Conservation (phyloP, 106 monocot genomes). For the Xerophyta viscosa region DNA sequence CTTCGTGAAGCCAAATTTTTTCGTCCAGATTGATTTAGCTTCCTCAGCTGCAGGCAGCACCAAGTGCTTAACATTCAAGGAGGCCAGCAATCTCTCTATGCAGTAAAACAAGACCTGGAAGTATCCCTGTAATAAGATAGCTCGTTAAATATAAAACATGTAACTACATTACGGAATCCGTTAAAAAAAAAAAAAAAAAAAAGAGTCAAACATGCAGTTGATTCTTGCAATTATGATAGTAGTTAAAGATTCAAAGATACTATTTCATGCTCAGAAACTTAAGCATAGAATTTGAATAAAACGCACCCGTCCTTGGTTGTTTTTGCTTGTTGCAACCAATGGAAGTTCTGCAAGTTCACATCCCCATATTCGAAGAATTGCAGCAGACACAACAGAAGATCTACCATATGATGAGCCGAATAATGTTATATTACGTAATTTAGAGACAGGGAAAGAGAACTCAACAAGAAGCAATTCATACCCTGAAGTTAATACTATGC, state of each 20-base stretch:
- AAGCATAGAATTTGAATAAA: constrained; percentile 3
- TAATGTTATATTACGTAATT: too few species aligned
- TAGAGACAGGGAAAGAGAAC: not conserved
- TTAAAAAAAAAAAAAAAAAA: not conserved
- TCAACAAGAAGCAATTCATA: constrained; percentile 4
- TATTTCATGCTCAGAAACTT: too few species aligned
- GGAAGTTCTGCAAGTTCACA: constrained; percentile 38
- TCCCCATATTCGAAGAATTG: constrained; percentile 26
- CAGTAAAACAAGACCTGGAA: not conserved
- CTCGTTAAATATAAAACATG: not conserved
- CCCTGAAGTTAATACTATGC: constrained; percentile 22
- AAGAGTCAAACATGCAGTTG: not conserved
- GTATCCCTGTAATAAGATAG: constrained; percentile 1
- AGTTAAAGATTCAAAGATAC: too few species aligned
- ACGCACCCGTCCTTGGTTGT: constrained; percentile 29
- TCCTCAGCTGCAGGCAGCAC: constrained; percentile 6
- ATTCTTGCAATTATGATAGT: not conserved
- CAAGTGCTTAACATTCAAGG: constrained; percentile 3
- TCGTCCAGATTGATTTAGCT: constrained; percentile 7
- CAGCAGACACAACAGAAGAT: constrained; percentile 33
- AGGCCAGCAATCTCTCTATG: not conserved
- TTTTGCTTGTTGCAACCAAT: constrained; percentile 33
- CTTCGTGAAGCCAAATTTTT: constrained; percentile 7
- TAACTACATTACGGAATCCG: not conserved
- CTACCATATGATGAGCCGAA: constrained; percentile 6